Percentiles rank a stretch among this genome's conserved stretches.
phyloP scores from a whole-genome alignment of 441 rosid species.

The Theobroma grandiflorum region DNA sequence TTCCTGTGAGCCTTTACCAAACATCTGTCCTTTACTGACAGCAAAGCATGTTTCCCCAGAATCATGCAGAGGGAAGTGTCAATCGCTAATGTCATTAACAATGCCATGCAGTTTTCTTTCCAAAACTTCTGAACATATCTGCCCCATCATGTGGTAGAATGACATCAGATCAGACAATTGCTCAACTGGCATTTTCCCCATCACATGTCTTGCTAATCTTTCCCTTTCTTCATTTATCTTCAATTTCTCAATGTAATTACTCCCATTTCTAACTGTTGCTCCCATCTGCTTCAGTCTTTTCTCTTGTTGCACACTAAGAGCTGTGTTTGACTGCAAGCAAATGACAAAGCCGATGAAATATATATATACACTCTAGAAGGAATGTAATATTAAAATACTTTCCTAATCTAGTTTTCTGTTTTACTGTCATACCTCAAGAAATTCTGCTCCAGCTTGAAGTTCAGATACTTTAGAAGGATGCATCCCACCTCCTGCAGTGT shows the following conservation, averaged over 20 bases:
- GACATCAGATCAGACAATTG: slow-evolving; percentile 79
- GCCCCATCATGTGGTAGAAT: slow-evolving; percentile 82
- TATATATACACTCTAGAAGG: neutral
- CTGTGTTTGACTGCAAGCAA: slow-evolving; percentile 73
- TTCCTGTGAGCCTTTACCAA: slow-evolving; percentile 11
- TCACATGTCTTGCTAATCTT: slow-evolving; percentile 62
- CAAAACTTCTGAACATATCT: slow-evolving; percentile 77
- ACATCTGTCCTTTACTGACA: neutral
- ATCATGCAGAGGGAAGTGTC: neutral
- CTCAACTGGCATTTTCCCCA: slow-evolving; percentile 78
- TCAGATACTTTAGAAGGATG: slow-evolving; percentile 55
- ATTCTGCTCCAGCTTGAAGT: slow-evolving; percentile 71
- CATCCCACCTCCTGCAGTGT: slow-evolving; percentile 48
- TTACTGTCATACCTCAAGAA: slow-evolving; percentile 59
- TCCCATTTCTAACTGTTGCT: slow-evolving; percentile 86
- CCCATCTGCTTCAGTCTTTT: slow-evolving; percentile 91
- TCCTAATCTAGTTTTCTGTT: neutral
- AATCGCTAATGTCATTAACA: slow-evolving; percentile 34
- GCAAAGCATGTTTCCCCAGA: neutral
- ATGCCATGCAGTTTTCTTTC: slow-evolving; percentile 60
- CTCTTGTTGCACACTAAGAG: slow-evolving; percentile 76
- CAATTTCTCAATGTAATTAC: slow-evolving; percentile 62
- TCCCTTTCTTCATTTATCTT: slow-evolving; percentile 71
- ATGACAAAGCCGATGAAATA: neutral
- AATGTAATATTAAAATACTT: neutral